Conservation (phyloP, 148 eudicot species). For the Salicornia ramosissima region DNA sequence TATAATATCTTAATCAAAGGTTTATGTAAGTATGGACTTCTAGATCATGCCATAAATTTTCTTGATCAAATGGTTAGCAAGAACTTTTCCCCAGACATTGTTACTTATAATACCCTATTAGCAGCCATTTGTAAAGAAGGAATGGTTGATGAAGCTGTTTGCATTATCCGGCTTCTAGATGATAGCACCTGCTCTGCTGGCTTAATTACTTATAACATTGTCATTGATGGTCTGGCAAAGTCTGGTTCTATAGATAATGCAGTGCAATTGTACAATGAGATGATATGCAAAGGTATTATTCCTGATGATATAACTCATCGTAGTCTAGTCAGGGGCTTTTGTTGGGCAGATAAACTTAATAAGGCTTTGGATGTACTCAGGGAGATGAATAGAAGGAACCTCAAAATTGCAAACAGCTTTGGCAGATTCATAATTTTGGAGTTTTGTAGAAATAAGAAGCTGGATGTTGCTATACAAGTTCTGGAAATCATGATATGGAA, state of each 20-base stretch:
- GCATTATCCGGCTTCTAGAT: constrained; percentile 42
- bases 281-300: constrained; percentile 40
- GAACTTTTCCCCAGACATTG: constrained; percentile 51
- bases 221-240: constrained; percentile 76
- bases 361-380: constrained; percentile 56
- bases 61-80: constrained; percentile 56
- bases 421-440: constrained; percentile 45
- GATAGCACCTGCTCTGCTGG: constrained; percentile 45
- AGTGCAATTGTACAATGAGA: constrained; percentile 46
- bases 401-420: constrained; percentile 36
- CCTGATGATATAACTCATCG: constrained; percentile 82
- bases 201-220: constrained; percentile 61
- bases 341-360: constrained; percentile 41
- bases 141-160: constrained; percentile 60
- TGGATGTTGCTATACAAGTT: constrained; percentile 57
- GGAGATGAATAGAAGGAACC: constrained; percentile 52
- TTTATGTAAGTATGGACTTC: constrained; percentile 63
- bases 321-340: constrained; percentile 66
- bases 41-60: constrained; percentile 70
- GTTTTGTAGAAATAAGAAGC: constrained; percentile 48
- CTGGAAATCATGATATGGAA: constrained; percentile 49
- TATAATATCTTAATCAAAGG: constrained; percentile 82
- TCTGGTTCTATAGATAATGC: constrained; percentile 70
- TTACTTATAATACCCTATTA: constrained; percentile 72
- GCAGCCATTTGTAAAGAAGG: constrained; percentile 67